phyloP scores from a whole-genome alignment of 1,139 yeast genomes.

The Blastobotrys niveus region DNA sequence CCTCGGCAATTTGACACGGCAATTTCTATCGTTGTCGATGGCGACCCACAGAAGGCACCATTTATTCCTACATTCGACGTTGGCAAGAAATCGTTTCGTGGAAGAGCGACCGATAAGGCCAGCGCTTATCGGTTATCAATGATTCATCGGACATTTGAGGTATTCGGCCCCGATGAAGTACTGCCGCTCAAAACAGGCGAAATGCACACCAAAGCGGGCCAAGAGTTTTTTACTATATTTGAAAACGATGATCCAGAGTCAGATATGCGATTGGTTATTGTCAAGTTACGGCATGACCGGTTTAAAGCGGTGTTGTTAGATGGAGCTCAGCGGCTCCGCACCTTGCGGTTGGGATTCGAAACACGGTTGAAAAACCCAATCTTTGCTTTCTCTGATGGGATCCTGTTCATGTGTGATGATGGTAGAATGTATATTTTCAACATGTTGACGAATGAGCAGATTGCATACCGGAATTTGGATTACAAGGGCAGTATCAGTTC shows the following conservation, averaged over 20 bases:
- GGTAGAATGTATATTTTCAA: conserved; percentile 1
- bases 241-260: background rate
- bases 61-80: conserved; percentile 2
- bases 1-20: conserved; percentile 2
- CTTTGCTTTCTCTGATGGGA: background rate
- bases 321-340: background rate
- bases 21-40: conserved; percentile 1
- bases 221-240: background rate
- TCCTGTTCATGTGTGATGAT: conserved; percentile 1
- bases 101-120: background rate
- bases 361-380: conserved; percentile 1
- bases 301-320: conserved; percentile 1
- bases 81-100: background rate
- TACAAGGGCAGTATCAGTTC: conserved; percentile 1
- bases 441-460: background rate
- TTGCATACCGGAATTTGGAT: background rate
- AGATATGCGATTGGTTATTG: background rate
- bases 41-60: conserved; percentile 1
- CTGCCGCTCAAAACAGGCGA: background rate
- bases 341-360: background rate
- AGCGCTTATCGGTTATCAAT: conserved; percentile 2
- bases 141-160: conserved; percentile 1
- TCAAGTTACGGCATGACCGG: background rate
- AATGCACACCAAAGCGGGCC: background rate
- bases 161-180: conserved; percentile 1